Evolutionary conservation across 192 early-diverging fungal species (phyloP).

Genomic region (Backusella macrospora): DNA sequence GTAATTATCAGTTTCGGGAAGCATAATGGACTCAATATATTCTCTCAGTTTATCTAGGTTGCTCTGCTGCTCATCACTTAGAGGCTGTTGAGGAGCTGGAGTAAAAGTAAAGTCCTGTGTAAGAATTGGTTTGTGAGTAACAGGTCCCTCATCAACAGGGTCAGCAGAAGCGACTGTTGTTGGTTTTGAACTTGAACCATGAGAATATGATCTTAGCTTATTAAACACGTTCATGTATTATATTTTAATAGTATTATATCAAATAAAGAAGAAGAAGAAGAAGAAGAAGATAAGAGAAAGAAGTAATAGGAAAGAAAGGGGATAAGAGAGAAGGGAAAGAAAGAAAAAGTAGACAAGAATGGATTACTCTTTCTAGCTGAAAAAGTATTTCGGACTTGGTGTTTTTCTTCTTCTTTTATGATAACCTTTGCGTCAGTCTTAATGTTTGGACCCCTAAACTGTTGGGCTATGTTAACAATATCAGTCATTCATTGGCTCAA

Average conservation of each 20-base stretch:
- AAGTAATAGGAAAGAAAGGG: neutral
- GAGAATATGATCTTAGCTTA: neutral
- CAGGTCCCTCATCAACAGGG: slow-evolving; percentile 13
- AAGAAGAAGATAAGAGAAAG: neutral
- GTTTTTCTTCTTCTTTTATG: neutral
- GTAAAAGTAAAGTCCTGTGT: slow-evolving; percentile 12
- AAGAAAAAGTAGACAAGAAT: neutral
- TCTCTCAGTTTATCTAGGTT: slow-evolving; percentile 30
- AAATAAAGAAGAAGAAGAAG: neutral
- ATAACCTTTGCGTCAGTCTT: neutral
- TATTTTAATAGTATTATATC: neutral
- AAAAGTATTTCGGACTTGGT: neutral
- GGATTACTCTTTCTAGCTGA: neutral
- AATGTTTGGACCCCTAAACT: neutral
- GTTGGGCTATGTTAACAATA: neutral
- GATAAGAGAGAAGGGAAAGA: neutral
- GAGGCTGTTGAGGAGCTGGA: neutral
- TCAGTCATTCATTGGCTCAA: neutral
- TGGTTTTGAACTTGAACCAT: neutral
- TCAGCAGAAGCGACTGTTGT: neutral
- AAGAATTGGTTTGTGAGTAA: slow-evolving; percentile 27
- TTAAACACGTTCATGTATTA: slow-evolving; percentile 17
- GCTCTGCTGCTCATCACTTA: slow-evolving; percentile 26
- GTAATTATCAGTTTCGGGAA: slow-evolving; percentile 34
- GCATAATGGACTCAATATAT: slow-evolving; percentile 24